Evolutionary conservation across 192 early-diverging fungal species (phyloP), one percentile per base, ranked within the genome.

Genomic region (Linnemannia exigua): DNA sequence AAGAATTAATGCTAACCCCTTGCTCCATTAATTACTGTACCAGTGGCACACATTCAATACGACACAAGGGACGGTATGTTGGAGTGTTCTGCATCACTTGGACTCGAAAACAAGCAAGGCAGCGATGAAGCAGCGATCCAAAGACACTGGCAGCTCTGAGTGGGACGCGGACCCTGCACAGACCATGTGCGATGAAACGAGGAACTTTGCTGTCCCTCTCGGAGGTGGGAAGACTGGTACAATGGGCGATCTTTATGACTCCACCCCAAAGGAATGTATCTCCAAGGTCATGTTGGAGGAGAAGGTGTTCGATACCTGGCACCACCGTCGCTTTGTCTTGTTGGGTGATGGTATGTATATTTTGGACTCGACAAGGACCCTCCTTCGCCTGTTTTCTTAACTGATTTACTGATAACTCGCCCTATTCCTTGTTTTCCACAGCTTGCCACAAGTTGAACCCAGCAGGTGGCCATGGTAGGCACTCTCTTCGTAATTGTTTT

Each of bases 41-140:
- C 50, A 81, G 79, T 81, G 79, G 79, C 16, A 52, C 1, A 81
- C 79, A 6, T 75, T 74, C 28, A 69, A 66, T 11, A 81, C 48
- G 22, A 9, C 20, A 0, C 20, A 75, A 15, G 74, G 74, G 37
- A 61, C 71, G 0, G 8, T 74, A n/a, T 81, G 79, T 11, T 81
- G 79, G 79, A 69, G 66, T 44, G 79, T 81, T 0, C 69, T 70
- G 19, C 50, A 74, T 8, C 46, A 74, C 38, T 22, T 81, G 7
- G n/a, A n/a, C n/a, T 47, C 74, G 8, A 28, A 36, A 48, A 37
- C 41, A 15, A 67, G 38, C 35, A 52, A 22, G 22, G 72, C 22
- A 5, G 54, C 63, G 16, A 67, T 47, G 67, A 46, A 38, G 38
- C 41, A 37, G 16, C 71, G 71, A 2, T 63, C 31, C 58, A 6